Percentiles rank a stretch among this genome's conserved stretches.
Evolutionary conservation across 345 rosid genomes (phyloP).

Genomic region (rapeseed (Brassica napus)): DNA sequence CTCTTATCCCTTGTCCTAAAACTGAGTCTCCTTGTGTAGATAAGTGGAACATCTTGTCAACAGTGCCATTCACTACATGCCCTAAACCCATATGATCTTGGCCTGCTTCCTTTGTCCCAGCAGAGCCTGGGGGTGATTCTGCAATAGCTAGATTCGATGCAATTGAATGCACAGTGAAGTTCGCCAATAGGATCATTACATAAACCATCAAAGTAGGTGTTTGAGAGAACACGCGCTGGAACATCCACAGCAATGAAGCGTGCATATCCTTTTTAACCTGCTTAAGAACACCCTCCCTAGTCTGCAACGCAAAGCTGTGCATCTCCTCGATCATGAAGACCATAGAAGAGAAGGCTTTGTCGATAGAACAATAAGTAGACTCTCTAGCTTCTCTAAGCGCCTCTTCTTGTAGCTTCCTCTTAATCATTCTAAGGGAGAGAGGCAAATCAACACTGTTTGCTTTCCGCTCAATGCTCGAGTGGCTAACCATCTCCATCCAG

Average conservation of each 20-base stretch:
- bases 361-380: conserved; percentile 52
- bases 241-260: conserved; percentile 65
- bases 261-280: conserved; percentile 59
- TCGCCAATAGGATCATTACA: conserved; percentile 70
- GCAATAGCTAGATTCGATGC: conserved; percentile 29
- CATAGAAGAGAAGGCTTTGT: conserved; percentile 70
- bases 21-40: not conserved
- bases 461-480: conserved; percentile 45
- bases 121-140: conserved; percentile 2
- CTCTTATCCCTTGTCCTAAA: conserved; percentile 28
- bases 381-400: conserved; percentile 50
- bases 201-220: conserved; percentile 77
- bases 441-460: conserved; percentile 66
- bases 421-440: conserved; percentile 59
- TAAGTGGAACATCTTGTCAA: conserved; percentile 5
- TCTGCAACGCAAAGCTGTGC: conserved; percentile 52
- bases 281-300: conserved; percentile 43
- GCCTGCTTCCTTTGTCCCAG: not conserved
- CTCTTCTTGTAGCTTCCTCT: conserved; percentile 58
- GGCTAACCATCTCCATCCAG: conserved; percentile 36
- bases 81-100: conserved; percentile 1
- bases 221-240: conserved; percentile 60
- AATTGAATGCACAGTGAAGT: conserved; percentile 67
- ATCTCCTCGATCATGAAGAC: conserved; percentile 70
- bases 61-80: not conserved